A percentile compares a stretch with the other conserved stretches of the same genome.
These are phyloP conservation scores for Aspergillus fumigatus DNA, from an alignment of 2,329 filamentous ascomycete species.

Conservation along the genomic window DNA sequence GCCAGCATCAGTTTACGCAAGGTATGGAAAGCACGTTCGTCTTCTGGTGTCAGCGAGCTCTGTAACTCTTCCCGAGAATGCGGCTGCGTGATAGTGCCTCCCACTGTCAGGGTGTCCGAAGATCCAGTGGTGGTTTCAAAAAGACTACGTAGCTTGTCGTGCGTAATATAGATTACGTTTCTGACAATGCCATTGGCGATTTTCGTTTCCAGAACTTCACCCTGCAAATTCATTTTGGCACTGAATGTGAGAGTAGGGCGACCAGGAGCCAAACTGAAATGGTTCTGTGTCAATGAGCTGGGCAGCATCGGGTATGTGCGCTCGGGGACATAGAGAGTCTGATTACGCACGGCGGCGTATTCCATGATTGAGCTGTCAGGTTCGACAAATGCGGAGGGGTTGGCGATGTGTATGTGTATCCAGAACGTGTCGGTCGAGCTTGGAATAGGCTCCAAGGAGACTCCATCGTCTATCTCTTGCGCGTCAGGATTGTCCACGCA, in stretches of 20 bases:
- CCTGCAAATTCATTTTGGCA: conserved; percentile 49
- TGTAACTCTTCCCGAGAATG: conserved; percentile 18
- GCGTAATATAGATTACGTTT: conserved; percentile 53
- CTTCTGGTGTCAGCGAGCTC: conserved; percentile 27
- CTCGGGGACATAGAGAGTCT: conserved; percentile 53
- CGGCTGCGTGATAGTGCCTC: conserved; percentile 23
- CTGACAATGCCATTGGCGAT: conserved; percentile 50
- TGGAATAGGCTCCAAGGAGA: conserved; percentile 52
- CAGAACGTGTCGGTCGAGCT: conserved; percentile 47
- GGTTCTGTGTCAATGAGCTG: conserved; percentile 40
- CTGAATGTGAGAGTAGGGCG: conserved; percentile 60
- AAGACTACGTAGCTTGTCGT: conserved; percentile 36
- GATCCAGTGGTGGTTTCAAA: conserved; percentile 27
- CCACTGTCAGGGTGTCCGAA: conserved; percentile 25
- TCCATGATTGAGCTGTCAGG: conserved; percentile 49
- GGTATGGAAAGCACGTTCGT: conserved; percentile 31
- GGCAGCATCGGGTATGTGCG: conserved; percentile 56
- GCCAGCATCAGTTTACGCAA: conserved; percentile 37
- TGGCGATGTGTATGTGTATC: conserved; percentile 61
- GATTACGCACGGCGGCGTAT: conserved; percentile 51
- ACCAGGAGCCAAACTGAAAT: conserved; percentile 51
- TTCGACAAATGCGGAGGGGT: conserved; percentile 58
- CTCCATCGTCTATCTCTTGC: conserved; percentile 59
- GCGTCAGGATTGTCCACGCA: conserved; percentile 55
- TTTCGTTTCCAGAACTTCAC: conserved; percentile 51